phyloP scores from a whole-genome alignment of 345 rosid genomes.

The Populus euphratica region DNA sequence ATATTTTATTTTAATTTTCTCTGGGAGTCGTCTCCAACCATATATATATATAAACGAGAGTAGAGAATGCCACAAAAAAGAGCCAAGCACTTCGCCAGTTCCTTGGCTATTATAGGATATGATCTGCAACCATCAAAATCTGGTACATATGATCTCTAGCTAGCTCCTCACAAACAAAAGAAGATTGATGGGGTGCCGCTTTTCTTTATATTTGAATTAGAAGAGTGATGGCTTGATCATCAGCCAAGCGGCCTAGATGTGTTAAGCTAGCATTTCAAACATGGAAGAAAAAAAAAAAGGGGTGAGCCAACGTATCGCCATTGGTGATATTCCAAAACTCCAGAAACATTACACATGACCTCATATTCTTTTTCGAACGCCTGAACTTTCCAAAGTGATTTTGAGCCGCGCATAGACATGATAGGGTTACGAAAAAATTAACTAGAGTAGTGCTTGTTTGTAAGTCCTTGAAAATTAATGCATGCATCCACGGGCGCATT shows the following conservation, averaged over 20 bases:
- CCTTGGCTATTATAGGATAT: not conserved
- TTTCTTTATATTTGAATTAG: too few relatives aligned
- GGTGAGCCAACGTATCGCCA: not conserved
- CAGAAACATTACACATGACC: not conserved
- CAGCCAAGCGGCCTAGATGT: not conserved
- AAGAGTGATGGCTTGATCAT: not conserved
- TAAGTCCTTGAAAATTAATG: constrained; percentile 4
- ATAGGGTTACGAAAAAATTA: not conserved
- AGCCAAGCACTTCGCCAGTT: not conserved
- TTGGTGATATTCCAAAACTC: too few relatives aligned
- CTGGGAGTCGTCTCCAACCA: too few relatives aligned
- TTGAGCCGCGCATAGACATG: not conserved
- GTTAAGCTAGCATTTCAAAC: not conserved
- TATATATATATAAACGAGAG: too few relatives aligned
- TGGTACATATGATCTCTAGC: not conserved
- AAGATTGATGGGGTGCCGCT: not conserved
- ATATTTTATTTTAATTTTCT: not conserved
- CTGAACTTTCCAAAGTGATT: not conserved
- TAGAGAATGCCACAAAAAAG: too few relatives aligned
- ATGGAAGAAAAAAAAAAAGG: not conserved
- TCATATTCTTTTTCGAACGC: not conserved
- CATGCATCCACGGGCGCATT: not conserved
- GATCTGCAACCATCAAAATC: not conserved
- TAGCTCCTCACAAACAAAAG: not conserved
- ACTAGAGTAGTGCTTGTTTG: not conserved